phyloP scores from a whole-genome alignment of 1,139 yeast species.

The Geotrichum fermentans region DNA sequence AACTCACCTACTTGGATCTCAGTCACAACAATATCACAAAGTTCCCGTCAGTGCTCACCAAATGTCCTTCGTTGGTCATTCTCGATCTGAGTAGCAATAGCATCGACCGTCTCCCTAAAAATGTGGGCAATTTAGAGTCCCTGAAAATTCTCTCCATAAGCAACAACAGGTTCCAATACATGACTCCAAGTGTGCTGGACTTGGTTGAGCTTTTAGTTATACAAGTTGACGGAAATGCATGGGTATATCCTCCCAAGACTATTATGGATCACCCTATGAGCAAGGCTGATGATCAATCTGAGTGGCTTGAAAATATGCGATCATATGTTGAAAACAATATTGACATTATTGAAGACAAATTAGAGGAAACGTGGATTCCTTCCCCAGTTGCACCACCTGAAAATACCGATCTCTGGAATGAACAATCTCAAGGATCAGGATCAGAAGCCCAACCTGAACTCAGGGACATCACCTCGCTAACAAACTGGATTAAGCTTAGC shows the following conservation, averaged over 20 bases:
- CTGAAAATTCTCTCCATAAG: constrained; percentile 54
- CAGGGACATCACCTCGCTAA: constrained; percentile 12
- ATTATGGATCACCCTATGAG: constrained; percentile 36
- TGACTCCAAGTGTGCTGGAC: constrained; percentile 55
- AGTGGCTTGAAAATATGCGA: constrained; percentile 54
- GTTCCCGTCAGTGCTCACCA: constrained; percentile 46
- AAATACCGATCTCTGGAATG: background rate
- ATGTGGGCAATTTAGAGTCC: constrained; percentile 39
- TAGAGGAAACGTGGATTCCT: constrained; percentile 1
- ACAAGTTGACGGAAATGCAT: constrained; percentile 69
- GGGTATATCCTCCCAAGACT: constrained; percentile 47
- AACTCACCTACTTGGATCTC: constrained; percentile 59
- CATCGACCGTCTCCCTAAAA: constrained; percentile 44
- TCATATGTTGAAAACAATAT: constrained; percentile 37
- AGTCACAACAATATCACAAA: constrained; percentile 53
- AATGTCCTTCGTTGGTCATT: constrained; percentile 51
- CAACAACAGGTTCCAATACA: constrained; percentile 53
- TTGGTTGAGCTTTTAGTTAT: constrained; percentile 53
- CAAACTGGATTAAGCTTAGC: constrained; percentile 15
- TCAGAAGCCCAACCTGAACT: constrained; percentile 11
- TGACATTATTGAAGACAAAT: constrained; percentile 18
- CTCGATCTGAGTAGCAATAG: constrained; percentile 63
- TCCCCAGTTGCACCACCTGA: background rate
- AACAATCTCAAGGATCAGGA: background rate
- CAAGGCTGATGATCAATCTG: constrained; percentile 43